Evolutionary conservation across 768 basidiomycete genomes (phyloP).

Genomic region (Antrodiella citrinella): DNA sequence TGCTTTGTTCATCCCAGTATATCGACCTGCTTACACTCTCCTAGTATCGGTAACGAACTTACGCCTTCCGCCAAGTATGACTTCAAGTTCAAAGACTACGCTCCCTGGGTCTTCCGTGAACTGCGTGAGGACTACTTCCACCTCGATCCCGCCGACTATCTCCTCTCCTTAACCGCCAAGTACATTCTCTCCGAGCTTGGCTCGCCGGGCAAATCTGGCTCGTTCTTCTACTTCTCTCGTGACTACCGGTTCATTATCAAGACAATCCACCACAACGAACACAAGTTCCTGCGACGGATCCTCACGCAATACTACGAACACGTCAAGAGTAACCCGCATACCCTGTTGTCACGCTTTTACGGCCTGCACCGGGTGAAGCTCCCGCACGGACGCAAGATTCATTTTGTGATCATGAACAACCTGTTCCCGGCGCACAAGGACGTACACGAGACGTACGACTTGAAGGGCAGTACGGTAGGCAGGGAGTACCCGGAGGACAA

Average conservation of each 20-base stretch:
- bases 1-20: slow-evolving; percentile 8
- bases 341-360: slow-evolving; percentile 89
- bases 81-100: slow-evolving; percentile 99
- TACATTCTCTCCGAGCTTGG: slow-evolving; percentile 98
- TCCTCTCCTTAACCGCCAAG: slow-evolving; percentile 91
- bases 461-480: slow-evolving; percentile 92
- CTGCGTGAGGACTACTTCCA: slow-evolving; percentile 91
- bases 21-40: slow-evolving; percentile 3
- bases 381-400: slow-evolving; percentile 88
- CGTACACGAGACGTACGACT: slow-evolving; percentile 94
- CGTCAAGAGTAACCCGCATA: slow-evolving; percentile 86
- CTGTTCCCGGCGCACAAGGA: slow-evolving; percentile 96
- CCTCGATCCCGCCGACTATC: slow-evolving; percentile 95
- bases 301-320: slow-evolving; percentile 81
- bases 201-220: slow-evolving; percentile 96
- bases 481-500: slow-evolving; percentile 83
- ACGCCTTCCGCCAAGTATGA: slow-evolving; percentile 98
- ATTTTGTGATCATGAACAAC: slow-evolving; percentile 99
- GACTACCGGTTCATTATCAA: slow-evolving; percentile 99
- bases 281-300: slow-evolving; percentile 85
- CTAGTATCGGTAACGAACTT: slow-evolving; percentile 90
- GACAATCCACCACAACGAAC: slow-evolving; percentile 91
- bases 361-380: slow-evolving; percentile 97
- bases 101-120: slow-evolving; percentile 95
- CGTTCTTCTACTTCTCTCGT: slow-evolving; percentile 98